Percentiles rank a stretch among this genome's conserved stretches.
These are phyloP conservation scores for Sanguinoderma infundibulare DNA, from an alignment of 1,284 basidiomycete genomes.

Conservation along the genomic window DNA sequence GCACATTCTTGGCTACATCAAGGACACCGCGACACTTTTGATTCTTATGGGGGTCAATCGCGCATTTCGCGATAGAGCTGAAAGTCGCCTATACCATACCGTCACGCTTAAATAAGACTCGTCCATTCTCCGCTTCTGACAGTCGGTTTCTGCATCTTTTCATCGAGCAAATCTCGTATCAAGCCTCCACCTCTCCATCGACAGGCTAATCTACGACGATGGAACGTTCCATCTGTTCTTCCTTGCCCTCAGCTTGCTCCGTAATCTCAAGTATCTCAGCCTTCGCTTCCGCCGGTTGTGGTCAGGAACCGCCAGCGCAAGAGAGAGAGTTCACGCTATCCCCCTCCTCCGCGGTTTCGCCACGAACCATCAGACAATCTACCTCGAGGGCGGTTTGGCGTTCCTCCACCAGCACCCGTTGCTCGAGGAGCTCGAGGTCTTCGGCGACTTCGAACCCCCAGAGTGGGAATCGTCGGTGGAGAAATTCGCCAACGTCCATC, in stretches of 20 bases:
- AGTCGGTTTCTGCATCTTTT: neutral
- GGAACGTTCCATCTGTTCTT: neutral
- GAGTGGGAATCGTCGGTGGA: neutral
- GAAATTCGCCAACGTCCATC: neutral
- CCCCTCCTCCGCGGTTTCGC: conserved; percentile 2
- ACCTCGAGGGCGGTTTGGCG: neutral
- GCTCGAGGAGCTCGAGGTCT: conserved; percentile 2
- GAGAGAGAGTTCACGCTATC: neutral
- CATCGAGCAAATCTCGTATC: neutral
- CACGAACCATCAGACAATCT: conserved; percentile 1
- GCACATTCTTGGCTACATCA: neutral
- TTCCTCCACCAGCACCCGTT: neutral
- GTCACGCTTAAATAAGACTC: neutral
- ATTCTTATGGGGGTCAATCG: neutral
- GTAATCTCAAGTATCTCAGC: neutral
- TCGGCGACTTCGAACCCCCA: neutral
- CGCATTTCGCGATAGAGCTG: neutral
- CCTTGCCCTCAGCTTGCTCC: neutral
- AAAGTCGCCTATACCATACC: neutral
- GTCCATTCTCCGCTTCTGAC: neutral
- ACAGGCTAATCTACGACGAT: neutral
- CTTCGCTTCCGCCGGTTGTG: neutral
- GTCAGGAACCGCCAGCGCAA: too few species aligned
- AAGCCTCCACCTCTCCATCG: neutral
- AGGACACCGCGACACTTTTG: neutral